Conservation (phyloP, 495 filamentous ascomycete species). For the Parathielavia appendiculata region DNA sequence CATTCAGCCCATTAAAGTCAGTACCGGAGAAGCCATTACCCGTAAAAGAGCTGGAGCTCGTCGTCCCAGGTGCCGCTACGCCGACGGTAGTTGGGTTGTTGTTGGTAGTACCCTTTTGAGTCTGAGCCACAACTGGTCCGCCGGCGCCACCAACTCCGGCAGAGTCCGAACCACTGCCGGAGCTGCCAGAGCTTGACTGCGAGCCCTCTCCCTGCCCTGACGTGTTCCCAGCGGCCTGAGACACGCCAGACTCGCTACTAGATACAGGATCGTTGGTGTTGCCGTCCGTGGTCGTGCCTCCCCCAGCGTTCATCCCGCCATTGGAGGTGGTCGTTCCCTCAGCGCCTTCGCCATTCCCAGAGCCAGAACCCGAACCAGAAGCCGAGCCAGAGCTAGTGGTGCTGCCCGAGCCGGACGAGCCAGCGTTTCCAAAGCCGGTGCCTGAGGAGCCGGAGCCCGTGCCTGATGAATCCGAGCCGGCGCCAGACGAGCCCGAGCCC, state of each 20-base stretch:
- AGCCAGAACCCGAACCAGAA: slow-evolving; percentile 13
- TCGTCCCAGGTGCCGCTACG: background rate
- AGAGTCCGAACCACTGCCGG: background rate
- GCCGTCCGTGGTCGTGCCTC: slow-evolving; percentile 4
- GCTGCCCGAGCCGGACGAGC: slow-evolving; percentile 4
- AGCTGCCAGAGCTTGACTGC: background rate
- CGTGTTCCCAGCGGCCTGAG: background rate
- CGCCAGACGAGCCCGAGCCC: background rate
- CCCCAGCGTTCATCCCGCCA: background rate
- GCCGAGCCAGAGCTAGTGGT: slow-evolving; percentile 6
- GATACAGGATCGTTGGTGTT: background rate
- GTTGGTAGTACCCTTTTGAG: background rate
- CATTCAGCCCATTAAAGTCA: background rate
- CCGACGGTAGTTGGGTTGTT: background rate
- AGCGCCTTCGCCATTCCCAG: background rate
- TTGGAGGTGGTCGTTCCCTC: background rate
- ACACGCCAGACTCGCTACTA: background rate
- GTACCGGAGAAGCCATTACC: background rate
- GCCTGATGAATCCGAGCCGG: background rate
- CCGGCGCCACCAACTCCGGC: background rate
- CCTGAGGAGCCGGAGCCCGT: background rate
- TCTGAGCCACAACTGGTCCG: background rate
- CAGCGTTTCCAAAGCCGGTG: background rate
- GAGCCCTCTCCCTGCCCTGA: background rate
- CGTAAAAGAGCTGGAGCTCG: background rate